Base-by-base conservation (phyloP, 2,329 filamentous ascomycete genomes). In the Aureobasidium namibiae region DNA sequence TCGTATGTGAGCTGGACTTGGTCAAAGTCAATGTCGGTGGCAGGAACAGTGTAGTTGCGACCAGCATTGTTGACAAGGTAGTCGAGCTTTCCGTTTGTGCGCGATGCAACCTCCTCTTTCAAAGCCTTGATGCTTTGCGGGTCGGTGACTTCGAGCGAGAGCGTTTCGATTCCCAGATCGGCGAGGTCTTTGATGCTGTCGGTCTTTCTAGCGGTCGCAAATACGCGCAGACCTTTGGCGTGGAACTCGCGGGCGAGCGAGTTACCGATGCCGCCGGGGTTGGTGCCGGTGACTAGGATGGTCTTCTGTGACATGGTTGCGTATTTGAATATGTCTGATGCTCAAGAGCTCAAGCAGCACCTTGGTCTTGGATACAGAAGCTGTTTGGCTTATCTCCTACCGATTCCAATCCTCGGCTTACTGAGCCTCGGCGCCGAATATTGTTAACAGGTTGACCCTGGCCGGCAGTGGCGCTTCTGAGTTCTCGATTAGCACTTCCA, bases 31-130 rank as follows among this genome's bases (percentile, higher is more conserved):
- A 81, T 75, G 61, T 85, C 81, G 56, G 82, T 73, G 5, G 81
- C 82, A 1, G 82, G 80, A 2, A 83, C 76, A 1, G 80, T 82
- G 64, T 82, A 83, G 64, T 83, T 80, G 13, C 75, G 67, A 7
- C 77, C 78, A 59, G 82, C 82, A 71, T 84, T 84, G 67, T 84
- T 84, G 65, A 83, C 78, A 13, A 84, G 72, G 63, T 79, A 77
- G 64, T 83, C 77, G n/a, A 84, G 73, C 49, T 74, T 76, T 21
- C 76, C 77, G 9, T 70, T 70, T 0, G 81, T 77, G 67, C 78
- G 80, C 10, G 63, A 60, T n/a, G 61, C 38, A 16, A 84, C 73
- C 54, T 79, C 74, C 7, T 72, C 67, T 62, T 73, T 75, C 41
- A 82, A 76, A 11, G 69, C 67, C 24, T 71, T 68, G 60, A 84